Evolutionary conservation across 2,329 filamentous ascomycete genomes (phyloP).

Genomic region (Fusarium napiforme): DNA sequence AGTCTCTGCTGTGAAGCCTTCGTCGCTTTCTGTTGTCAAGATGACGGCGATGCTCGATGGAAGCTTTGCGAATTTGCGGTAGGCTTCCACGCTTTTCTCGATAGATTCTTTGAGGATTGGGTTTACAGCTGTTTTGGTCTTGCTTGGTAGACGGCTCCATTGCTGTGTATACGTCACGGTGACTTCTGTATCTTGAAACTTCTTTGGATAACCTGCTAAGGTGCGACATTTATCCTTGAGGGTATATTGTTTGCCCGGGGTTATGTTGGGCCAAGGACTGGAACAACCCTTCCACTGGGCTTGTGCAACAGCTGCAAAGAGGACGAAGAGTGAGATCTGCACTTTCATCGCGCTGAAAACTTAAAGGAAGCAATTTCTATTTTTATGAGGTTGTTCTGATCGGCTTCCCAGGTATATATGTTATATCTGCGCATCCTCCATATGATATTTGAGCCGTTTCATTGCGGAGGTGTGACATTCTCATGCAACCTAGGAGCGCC

Average conservation of each 20-base stretch:
- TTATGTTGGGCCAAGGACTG: conserved; percentile 1
- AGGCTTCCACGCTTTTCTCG: conserved; percentile 3
- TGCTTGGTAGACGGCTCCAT: background rate
- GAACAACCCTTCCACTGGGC: conserved; percentile 15
- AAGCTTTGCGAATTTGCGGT: conserved; percentile 10
- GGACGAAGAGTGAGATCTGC: background rate
- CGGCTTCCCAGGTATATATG: background rate
- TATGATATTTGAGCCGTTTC: background rate
- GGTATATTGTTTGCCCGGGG: background rate
- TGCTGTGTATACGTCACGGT: conserved; percentile 14
- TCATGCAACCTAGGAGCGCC: background rate
- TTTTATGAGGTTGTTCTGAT: background rate
- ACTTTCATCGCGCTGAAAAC: fast-evolving
- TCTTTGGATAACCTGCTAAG: conserved; percentile 15
- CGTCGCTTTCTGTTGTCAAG: background rate
- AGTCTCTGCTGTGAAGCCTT: background rate
- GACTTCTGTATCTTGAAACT: conserved; percentile 8
- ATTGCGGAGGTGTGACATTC: conserved; percentile 9
- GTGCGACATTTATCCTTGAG: conserved; percentile 10
- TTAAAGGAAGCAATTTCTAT: fast-evolving
- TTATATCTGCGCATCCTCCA: no score
- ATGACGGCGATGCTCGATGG: conserved; percentile 13
- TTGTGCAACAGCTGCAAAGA: background rate
- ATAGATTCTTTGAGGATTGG: conserved; percentile 17
- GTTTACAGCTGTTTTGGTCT: background rate